Percentiles rank a stretch among this genome's conserved stretches.
These are phyloP conservation scores for Ilex paraguariensis DNA, from an alignment of 305 asterid genomes.

Conservation along the genomic window DNA sequence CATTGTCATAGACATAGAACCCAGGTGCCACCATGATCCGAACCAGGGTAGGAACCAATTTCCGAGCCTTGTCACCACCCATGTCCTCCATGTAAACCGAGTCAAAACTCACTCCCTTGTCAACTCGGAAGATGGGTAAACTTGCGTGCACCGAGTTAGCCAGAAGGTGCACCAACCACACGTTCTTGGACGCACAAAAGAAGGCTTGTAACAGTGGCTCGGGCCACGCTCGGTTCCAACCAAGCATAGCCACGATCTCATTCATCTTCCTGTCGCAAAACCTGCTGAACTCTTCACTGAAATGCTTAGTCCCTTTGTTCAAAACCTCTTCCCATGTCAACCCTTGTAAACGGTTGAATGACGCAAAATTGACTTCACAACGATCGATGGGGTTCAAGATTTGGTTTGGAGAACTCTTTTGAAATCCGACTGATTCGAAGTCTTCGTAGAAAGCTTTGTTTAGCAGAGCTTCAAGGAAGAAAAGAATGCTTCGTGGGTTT, in stretches of 20 bases:
- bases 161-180: constrained; percentile 89
- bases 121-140: constrained; percentile 76
- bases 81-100: constrained; percentile 93
- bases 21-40: constrained; percentile 96
- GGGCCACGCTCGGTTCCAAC: constrained; percentile 97
- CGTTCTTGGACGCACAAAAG: constrained; percentile 77
- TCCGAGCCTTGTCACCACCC: constrained; percentile 68
- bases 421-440: constrained; percentile 63
- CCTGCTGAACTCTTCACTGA: constrained; percentile 82
- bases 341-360: constrained; percentile 47
- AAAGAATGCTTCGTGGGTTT: constrained; percentile 55
- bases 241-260: constrained; percentile 81
- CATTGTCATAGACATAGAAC: constrained; percentile 80
- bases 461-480: constrained; percentile 71
- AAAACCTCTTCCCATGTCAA: constrained; percentile 87
- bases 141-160: constrained; percentile 85
- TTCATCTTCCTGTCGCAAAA: constrained; percentile 96
- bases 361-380: constrained; percentile 64
- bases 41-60: constrained; percentile 56
- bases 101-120: constrained; percentile 61
- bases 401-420: constrained; percentile 33
- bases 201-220: constrained; percentile 85
- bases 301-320: constrained; percentile 77
- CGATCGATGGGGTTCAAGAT: constrained; percentile 73
- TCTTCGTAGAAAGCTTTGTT: constrained; percentile 71